Base-by-base conservation (phyloP, 2,329 filamentous ascomycete species). In the Cercospora sp. region DNA sequence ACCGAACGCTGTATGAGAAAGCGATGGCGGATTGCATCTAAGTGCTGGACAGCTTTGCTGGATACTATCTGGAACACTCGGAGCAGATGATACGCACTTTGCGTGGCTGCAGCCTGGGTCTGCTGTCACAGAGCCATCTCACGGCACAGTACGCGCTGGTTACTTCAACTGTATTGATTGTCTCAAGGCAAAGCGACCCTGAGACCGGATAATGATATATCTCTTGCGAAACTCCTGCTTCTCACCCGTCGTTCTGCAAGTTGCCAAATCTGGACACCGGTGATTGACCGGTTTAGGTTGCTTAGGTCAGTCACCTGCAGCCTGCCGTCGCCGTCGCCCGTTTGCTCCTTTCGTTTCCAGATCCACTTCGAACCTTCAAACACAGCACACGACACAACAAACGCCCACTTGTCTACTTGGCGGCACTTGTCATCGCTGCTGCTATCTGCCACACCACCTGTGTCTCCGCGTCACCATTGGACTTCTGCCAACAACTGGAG, bases 281-380 rank as follows among this genome's bases (percentile, higher is more conserved):
- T 43, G 13, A 43, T 61, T 24, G 12, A 61, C 21, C 58, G 58
- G 34, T 40, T 26, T 10, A 40, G 45, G 45, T 51, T 51, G 45
- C 18, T 51, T 24, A 12, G 45, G 9, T 24, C 12, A 40, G 32
- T 43, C 58, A 43, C 30, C 28, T 61, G 58, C 58, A 61, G 30
- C 30, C n/a, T 61, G 28, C 58, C 58, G 58, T 37, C 32, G 28
- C 58, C 32, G 58, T 37, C 32, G 16, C 34, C 16, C 16, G 28
- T 24, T 26, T 34, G 28, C 45, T 26, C 45, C 45, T 24, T 51
- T 12, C 10, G 45, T 51, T 37, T 24, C 21, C 32, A 40, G 18
- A 61, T 24, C 30, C 58, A 61, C 58, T 40, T 61, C 32, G 21
- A 61, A 61, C 28, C 30, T 61, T 61, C 58, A 5, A 51, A 26